Evolutionary conservation across 2,329 filamentous ascomycete genomes (phyloP).

Genomic region (Alternaria gaisen): DNA sequence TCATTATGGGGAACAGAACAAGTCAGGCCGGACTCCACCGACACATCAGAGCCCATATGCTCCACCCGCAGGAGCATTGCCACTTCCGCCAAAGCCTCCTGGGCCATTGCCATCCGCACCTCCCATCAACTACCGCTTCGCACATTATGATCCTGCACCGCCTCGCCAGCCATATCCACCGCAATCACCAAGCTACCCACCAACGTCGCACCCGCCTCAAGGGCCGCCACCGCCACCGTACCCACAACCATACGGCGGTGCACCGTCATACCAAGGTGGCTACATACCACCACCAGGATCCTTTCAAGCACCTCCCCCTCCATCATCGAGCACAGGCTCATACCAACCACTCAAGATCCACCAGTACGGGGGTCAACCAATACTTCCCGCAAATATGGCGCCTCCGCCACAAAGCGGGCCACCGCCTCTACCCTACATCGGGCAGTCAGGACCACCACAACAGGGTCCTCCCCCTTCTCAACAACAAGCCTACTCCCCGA

Average conservation of each 20-base stretch:
- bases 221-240: constrained; percentile 59
- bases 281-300: constrained; percentile 46
- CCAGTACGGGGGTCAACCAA: constrained; percentile 53
- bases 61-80: constrained; percentile 28
- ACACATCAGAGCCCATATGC: constrained; percentile 47
- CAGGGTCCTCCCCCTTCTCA: background rate
- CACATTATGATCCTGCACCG: constrained; percentile 48
- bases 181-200: constrained; percentile 33
- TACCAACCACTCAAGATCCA: constrained; percentile 49
- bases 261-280: constrained; percentile 36
- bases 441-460: constrained; percentile 3
- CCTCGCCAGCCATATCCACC: constrained; percentile 34
- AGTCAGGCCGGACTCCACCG: constrained; percentile 27
- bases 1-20: constrained; percentile 34
- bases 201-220: constrained; percentile 28
- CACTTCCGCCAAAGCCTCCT: constrained; percentile 44
- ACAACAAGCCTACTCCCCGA: constrained; percentile 32
- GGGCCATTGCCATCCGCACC: constrained; percentile 36
- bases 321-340: constrained; percentile 28
- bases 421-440: constrained; percentile 9
- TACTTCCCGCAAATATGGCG: constrained; percentile 51
- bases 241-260: constrained; percentile 27
- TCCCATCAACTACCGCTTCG: constrained; percentile 47
- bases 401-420: constrained; percentile 30
- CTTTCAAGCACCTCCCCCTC: constrained; percentile 46